A percentile compares a stretch with the other conserved stretches of the same genome.
Evolutionary conservation across 768 basidiomycete genomes (phyloP).

Genomic region (Hypholoma sublateritium): DNA sequence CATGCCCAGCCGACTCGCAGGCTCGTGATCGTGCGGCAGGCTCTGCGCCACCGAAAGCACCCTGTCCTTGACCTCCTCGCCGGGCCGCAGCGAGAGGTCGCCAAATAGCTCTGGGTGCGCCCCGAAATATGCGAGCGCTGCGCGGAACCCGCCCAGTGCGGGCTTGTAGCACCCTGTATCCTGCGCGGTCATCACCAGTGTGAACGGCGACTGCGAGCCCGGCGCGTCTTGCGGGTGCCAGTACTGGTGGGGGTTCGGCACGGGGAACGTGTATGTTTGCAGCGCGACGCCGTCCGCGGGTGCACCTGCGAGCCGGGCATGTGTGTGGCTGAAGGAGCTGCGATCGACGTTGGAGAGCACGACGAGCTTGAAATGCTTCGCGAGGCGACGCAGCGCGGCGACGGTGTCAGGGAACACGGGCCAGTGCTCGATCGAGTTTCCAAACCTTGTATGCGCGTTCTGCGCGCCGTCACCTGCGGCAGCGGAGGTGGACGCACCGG

Average conservation of each 20-base stretch:
- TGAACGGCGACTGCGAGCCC: constrained; percentile 56
- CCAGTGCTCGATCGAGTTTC: constrained; percentile 61
- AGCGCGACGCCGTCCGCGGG: constrained; percentile 19
- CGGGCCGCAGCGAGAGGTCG: constrained; percentile 15
- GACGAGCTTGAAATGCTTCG: constrained; percentile 64
- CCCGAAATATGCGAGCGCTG: constrained; percentile 44
- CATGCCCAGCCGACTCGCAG: constrained; percentile 57
- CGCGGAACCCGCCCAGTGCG: constrained; percentile 50
- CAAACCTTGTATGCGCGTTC: constrained; percentile 49
- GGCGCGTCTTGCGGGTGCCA: constrained; percentile 45
- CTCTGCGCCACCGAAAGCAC: constrained; percentile 72
- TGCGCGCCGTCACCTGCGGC: constrained; percentile 1
- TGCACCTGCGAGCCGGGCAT: constrained; percentile 50
- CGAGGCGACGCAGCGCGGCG: constrained; percentile 56
- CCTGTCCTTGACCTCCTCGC: constrained; percentile 37
- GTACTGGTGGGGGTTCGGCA: constrained; percentile 31
- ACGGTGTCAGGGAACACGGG: constrained; percentile 65
- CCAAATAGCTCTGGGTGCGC: constrained; percentile 41
- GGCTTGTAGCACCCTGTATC: constrained; percentile 77
- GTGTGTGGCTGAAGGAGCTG: constrained; percentile 59
- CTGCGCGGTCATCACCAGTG: constrained; percentile 68
- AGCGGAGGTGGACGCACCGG: constrained; percentile 18
- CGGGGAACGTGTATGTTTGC: constrained; percentile 30
- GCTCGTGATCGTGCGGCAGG: constrained; percentile 62
- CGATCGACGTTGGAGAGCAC: constrained; percentile 79